A percentile compares a stretch with the other conserved stretches of the same genome.
phyloP scores from a whole-genome alignment of 768 basidiomycete species.

The Auricularia heimuer region DNA sequence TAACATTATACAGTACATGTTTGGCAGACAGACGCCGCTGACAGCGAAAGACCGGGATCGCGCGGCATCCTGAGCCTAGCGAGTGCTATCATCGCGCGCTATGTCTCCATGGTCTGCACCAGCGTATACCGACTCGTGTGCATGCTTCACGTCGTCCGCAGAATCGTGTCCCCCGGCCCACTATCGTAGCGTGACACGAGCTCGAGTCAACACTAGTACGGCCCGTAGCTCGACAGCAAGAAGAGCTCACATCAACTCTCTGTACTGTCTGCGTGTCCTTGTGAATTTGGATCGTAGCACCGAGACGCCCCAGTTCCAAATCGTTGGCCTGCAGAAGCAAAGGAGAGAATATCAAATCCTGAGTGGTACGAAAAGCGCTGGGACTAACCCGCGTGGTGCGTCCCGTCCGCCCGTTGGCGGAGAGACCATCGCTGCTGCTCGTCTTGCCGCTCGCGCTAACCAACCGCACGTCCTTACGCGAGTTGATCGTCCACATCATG shows the following conservation, averaged over 20 bases:
- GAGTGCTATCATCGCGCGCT: too few species aligned
- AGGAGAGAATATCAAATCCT: background rate
- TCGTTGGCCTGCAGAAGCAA: background rate
- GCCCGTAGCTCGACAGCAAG: background rate
- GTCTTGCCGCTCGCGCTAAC: constrained; percentile 2
- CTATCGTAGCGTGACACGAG: background rate
- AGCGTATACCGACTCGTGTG: background rate
- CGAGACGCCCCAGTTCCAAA: background rate
- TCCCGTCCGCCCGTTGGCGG: background rate
- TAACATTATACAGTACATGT: too few species aligned
- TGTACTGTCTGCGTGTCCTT: background rate
- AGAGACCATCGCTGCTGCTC: background rate
- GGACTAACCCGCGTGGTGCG: background rate
- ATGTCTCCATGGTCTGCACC: background rate
- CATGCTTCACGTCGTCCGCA: background rate
- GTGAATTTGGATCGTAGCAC: background rate
- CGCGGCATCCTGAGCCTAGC: too few species aligned
- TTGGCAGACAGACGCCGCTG: too few species aligned
- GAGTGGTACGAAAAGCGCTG: background rate
- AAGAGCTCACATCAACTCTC: background rate
- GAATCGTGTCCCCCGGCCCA: background rate
- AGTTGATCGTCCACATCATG: constrained; percentile 2
- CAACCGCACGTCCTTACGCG: background rate
- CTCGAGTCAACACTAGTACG: background rate
- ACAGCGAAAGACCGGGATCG: too few species aligned